Conservation (phyloP, 1,139 yeast genomes). For the Candida albicans region DNA sequence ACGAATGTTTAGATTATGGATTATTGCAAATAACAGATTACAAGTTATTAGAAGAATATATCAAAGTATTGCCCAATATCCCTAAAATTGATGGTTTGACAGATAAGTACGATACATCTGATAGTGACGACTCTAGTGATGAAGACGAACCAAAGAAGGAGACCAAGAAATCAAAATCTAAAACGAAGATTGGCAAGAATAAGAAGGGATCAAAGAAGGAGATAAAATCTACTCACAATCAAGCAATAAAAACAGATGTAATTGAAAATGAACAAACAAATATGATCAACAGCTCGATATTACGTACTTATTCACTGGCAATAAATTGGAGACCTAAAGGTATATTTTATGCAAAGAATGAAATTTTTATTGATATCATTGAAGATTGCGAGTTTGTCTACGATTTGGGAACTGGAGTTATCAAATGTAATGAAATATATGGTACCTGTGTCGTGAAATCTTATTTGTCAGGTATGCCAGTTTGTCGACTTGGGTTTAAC, state of each 20-base stretch:
- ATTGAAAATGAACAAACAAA: constrained; percentile 24
- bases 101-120: constrained; percentile 1
- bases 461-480: constrained; percentile 50
- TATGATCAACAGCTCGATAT: constrained; percentile 59
- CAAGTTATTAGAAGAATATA: constrained; percentile 45
- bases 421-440: constrained; percentile 36
- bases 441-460: constrained; percentile 43
- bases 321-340: constrained; percentile 53
- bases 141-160: constrained; percentile 15
- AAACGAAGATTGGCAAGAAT: constrained; percentile 11
- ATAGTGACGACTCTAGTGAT: constrained; percentile 17
- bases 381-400: constrained; percentile 43
- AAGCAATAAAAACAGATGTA: constrained; percentile 36
- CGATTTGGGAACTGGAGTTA: constrained; percentile 31
- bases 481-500: constrained; percentile 45
- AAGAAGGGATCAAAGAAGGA: constrained; percentile 20
- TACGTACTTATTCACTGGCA: constrained; percentile 42
- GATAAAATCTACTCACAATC: constrained; percentile 42
- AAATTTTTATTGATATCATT: constrained; percentile 44
- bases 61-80: constrained; percentile 39
- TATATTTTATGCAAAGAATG: constrained; percentile 47
- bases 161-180: constrained; percentile 14
- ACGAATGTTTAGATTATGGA: constrained; percentile 50
- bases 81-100: constrained; percentile 19
- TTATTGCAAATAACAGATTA: constrained; percentile 45